Evolutionary conservation across 257 asterid species (phyloP).

Genomic region (Ehretia macrophylla): DNA sequence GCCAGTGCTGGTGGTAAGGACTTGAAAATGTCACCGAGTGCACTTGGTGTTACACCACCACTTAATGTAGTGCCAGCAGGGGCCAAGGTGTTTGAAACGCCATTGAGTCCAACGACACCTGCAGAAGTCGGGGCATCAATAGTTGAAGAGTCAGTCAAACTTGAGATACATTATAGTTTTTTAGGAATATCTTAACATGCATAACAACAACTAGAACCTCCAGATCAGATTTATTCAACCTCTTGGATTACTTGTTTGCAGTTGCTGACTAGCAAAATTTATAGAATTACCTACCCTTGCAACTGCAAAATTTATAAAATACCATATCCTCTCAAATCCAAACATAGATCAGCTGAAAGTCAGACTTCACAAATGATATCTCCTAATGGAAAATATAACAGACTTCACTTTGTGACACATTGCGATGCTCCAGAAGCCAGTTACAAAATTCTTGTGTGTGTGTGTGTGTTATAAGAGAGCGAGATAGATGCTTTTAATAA

Average conservation of each 20-base stretch:
- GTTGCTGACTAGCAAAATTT: background rate
- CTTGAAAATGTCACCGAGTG: conserved; percentile 46
- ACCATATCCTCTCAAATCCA: background rate
- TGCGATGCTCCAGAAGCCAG: background rate
- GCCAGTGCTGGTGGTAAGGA: conserved; percentile 67
- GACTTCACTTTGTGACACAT: no score
- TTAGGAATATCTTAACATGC: background rate
- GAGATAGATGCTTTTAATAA: no score
- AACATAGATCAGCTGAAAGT: no score
- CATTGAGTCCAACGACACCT: conserved; percentile 47
- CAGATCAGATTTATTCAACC: no score
- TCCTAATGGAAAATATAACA: background rate
- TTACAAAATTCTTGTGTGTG: background rate
- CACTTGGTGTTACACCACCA: conserved; percentile 45
- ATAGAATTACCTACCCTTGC: background rate
- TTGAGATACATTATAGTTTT: background rate
- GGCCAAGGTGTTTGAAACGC: conserved; percentile 38
- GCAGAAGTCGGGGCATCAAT: conserved; percentile 12
- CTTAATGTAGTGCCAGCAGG: conserved; percentile 29
- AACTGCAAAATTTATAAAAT: no score
- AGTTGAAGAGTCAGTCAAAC: background rate
- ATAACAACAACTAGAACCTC: background rate
- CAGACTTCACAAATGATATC: background rate
- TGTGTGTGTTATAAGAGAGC: no score
- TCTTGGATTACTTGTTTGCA: background rate